Base-by-base conservation (phyloP, 2,329 filamentous ascomycete genomes). In the Ophiosphaerella korrae region DNA sequence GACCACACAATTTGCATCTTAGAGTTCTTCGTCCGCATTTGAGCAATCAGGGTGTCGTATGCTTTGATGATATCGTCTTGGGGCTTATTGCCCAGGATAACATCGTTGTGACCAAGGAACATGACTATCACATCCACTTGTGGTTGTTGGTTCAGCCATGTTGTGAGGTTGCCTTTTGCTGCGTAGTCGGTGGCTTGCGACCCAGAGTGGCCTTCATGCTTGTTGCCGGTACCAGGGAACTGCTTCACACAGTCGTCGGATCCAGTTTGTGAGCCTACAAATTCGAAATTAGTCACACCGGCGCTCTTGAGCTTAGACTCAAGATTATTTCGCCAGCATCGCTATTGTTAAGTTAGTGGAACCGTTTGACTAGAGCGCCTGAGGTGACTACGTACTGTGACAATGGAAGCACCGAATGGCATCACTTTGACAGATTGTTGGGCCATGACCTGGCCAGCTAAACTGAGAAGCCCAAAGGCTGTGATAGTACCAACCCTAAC, bases 201-300 rank as follows among this genome's bases (percentile, higher is more conserved):
- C 5, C 77, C 76, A 2, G 75, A 67, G 53, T 78, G 76, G 29
- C 77, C 77, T 57, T 80, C 76, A 52, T 79, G 76, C 35, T 77
- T 71, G 18, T 48, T 48, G 38, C 29, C 45, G 11, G 45, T 37
- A 37, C 45, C 45, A 24, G 45, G 45, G 24, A 48, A 48, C 37
- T 48, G 45, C 6, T 32, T 34, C 8, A 48, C 16, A 23, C 45
- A 48, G 32, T 48, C 45, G 7, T 21, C 6, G 16, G 45, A 42
- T 32, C 45, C 45, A 31, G 26, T 24, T 37, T 74, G 66, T 3
- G 72, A 55, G 33, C 71, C 71, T 34, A 74, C 69, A 48, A 74
- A 72, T 60, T 73, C 67, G 38, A 62, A 64, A 59, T 73, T 69
- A 18, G 45, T 64, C 14, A 62, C 42, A 16, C 52, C 52, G 34